Base-by-base conservation (phyloP, 1,284 basidiomycete species). In the Pisolithus thermaeus region DNA sequence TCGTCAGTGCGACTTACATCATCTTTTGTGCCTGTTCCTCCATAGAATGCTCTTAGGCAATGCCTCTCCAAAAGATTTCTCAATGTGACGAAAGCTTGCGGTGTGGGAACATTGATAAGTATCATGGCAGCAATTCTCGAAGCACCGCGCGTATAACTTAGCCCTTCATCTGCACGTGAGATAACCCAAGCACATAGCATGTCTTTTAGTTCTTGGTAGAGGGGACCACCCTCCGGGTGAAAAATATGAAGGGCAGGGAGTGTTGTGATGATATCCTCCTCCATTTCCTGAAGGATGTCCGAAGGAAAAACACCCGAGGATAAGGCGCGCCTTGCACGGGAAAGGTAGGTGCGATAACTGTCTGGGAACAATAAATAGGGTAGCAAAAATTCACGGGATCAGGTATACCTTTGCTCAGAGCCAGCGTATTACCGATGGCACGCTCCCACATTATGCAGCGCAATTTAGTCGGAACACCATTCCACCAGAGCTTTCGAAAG, bases 161-260 rank as follows among this genome's bases (percentile, higher is more conserved):
- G 70, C 4, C 87, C 90, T 67, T 95, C 90, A 57, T 96, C 94
- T 28, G 87, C 87, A 35, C 94, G 81, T 37, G 92, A 80, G 27
- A 97, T 90, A 2, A 94, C 85, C 89, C 93, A 97, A 1, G 95
- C 94, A 58, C 83, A 85, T 12, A 97, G 70, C 70, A 98, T 78
- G 53, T 97, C 90, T 57, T 84, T 84, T 41, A 98, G 72, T 58
- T 98, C 96, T 36, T 83, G 75, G 61, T 94, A 88, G 64, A 99
- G 70, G 1, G 94, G 93, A 0, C 92, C 90, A 0, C 73, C 83
- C 47, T 83, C 77, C 3, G 76, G 79, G 56, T 86, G 81, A 66
- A 97, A 98, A 32, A 99, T 81, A 64, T 91, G 91, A n/a, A 97
- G 72, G 1, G 81, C 78, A 3, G 91, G 91, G 16, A 98, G 75